Evolutionary conservation across 1,284 basidiomycete genomes (phyloP).

Genomic region (Bondarzewia mesenterica): DNA sequence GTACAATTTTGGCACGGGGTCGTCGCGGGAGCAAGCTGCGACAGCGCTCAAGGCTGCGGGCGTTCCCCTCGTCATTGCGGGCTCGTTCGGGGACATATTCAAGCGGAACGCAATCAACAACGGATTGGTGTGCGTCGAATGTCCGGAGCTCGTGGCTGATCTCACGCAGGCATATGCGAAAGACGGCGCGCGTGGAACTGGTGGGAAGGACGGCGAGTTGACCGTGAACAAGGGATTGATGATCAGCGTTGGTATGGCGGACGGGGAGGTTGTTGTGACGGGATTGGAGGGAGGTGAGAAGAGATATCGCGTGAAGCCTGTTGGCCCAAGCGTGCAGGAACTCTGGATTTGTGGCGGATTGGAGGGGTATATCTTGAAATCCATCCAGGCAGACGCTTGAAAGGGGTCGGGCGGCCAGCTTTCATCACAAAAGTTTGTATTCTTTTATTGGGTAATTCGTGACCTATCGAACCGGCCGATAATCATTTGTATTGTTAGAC

Average conservation of each 20-base stretch:
- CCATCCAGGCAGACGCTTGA: conserved; percentile 36
- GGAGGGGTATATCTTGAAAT: conserved; percentile 74
- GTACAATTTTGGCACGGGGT: conserved; percentile 98
- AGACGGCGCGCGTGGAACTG: conserved; percentile 67
- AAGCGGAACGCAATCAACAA: conserved; percentile 99
- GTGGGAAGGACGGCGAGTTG: conserved; percentile 71
- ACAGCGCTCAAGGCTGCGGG: conserved; percentile 95
- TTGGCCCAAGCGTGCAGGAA: conserved; percentile 91
- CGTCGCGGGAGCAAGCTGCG: conserved; percentile 97
- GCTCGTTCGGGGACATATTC: conserved; percentile 98
- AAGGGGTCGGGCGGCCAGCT: neutral
- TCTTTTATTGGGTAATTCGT: too few relatives aligned
- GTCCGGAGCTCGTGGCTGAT: conserved; percentile 82
- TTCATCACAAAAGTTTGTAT: neutral
- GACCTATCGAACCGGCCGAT: too few relatives aligned
- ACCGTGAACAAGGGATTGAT: conserved; percentile 70
- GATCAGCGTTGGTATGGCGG: conserved; percentile 62
- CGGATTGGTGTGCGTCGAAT: conserved; percentile 92
- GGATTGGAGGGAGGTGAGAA: conserved; percentile 37
- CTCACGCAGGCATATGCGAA: conserved; percentile 71
- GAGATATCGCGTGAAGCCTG: conserved; percentile 62
- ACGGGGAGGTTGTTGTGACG: conserved; percentile 56
- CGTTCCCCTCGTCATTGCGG: conserved; percentile 88
- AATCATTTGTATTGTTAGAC: too few relatives aligned
- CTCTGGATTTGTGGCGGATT: conserved; percentile 79